phyloP scores from a whole-genome alignment of 495 filamentous ascomycete species.

The Corynascus novoguineensis region DNA sequence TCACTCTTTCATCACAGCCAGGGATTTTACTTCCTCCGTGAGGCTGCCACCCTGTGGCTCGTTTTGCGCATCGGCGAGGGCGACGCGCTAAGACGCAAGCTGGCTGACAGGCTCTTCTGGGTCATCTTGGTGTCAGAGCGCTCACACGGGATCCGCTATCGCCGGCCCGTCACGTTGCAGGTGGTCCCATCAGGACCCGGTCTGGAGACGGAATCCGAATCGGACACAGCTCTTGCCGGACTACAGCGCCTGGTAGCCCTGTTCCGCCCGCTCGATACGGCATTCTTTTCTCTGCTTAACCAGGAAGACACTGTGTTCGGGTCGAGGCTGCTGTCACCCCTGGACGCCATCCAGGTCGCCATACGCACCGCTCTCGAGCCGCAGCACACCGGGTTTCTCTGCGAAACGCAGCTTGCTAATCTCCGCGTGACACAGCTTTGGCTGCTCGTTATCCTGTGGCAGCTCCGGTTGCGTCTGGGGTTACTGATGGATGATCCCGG shows the following conservation, averaged over 20 bases:
- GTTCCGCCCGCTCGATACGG: conserved; percentile 61
- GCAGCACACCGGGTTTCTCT: conserved; percentile 33
- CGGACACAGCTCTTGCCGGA: conserved; percentile 49
- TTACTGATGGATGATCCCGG: conserved; percentile 31
- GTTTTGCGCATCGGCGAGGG: conserved; percentile 17
- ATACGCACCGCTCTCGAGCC: background rate
- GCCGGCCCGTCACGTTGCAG: conserved; percentile 59
- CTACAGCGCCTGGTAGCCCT: conserved; percentile 58
- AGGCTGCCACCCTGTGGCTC: conserved; percentile 51
- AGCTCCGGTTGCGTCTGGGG: conserved; percentile 43
- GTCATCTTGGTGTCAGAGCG: conserved; percentile 58
- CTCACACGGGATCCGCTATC: conserved; percentile 67
- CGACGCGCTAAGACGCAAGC: conserved; percentile 19
- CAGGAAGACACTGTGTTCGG: conserved; percentile 47
- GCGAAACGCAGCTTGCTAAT: conserved; percentile 66
- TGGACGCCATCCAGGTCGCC: background rate
- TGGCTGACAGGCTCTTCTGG: conserved; percentile 51
- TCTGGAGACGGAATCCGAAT: conserved; percentile 19
- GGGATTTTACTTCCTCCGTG: conserved; percentile 57
- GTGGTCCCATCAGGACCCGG: conserved; percentile 32
- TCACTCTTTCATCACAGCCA: conserved; percentile 57
- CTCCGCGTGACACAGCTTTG: conserved; percentile 68
- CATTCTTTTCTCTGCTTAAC: conserved; percentile 61
- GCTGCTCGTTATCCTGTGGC: conserved; percentile 70
- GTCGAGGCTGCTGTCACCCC: conserved; percentile 28